Evolutionary conservation across 768 basidiomycete species (phyloP).

Genomic region (Lactarius hengduanensis): DNA sequence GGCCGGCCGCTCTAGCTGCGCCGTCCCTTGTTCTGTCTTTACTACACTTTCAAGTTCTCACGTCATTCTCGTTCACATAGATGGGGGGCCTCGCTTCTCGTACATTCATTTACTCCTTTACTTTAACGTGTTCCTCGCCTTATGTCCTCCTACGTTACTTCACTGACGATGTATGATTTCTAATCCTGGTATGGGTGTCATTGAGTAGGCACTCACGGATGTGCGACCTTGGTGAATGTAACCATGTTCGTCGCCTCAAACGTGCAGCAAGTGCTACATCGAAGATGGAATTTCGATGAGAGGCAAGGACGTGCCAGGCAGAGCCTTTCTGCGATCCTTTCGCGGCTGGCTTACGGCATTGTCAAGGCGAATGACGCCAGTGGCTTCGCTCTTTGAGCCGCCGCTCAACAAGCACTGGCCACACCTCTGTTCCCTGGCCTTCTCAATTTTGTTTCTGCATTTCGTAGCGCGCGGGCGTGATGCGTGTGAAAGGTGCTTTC

Average conservation of each 20-base stretch:
- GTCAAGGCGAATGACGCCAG: no score
- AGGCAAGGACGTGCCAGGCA: no score
- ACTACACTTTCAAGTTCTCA: not conserved
- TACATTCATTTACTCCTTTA: not conserved
- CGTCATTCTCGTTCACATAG: constrained; percentile 6
- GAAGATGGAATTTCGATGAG: not conserved
- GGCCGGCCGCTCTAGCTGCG: not conserved
- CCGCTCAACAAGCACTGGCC: no score
- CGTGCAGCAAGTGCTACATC: not conserved
- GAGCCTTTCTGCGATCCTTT: no score
- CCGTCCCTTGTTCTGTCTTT: not conserved
- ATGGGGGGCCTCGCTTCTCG: constrained; percentile 1
- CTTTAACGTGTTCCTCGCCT: constrained; percentile 8
- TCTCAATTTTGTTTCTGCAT: no score
- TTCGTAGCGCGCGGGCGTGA: no score
- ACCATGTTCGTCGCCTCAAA: not conserved
- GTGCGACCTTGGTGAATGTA: constrained; percentile 1
- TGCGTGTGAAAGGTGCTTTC: no score
- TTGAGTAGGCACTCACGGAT: not conserved
- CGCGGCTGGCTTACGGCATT: no score
- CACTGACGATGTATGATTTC: constrained; percentile 12
- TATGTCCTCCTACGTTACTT: constrained; percentile 8
- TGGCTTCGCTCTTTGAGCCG: no score
- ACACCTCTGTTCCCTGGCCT: no score
- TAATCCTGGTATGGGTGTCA: not conserved